Percentiles rank a stretch among this genome's conserved stretches.
Evolutionary conservation across 1,139 yeast genomes (phyloP).

Genomic region (Geotrichum reessii): DNA sequence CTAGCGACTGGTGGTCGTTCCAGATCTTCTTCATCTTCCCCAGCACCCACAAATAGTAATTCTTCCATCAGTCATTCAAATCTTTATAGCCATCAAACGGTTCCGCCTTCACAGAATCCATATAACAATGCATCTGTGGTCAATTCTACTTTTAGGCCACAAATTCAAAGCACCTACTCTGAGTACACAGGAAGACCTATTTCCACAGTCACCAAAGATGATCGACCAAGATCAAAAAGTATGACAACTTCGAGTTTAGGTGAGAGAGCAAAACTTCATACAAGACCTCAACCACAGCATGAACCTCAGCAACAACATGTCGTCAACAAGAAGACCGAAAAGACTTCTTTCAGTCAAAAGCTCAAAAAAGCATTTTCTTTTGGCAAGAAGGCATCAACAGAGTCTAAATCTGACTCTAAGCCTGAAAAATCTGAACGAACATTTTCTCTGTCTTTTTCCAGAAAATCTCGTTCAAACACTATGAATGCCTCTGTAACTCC

Average conservation of each 20-base stretch:
- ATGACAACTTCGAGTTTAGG: conserved; percentile 8
- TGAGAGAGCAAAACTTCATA: not conserved
- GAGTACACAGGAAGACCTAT: conserved; percentile 4
- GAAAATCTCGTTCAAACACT: conserved; percentile 10
- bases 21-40: conserved; percentile 14
- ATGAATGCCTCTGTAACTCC: conserved; percentile 8
- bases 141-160: conserved; percentile 6
- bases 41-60: conserved; percentile 20
- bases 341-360: conserved; percentile 21
- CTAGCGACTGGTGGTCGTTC: conserved; percentile 19
- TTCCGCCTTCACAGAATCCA: conserved; percentile 7
- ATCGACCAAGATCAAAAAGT: conserved; percentile 10
- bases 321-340: conserved; percentile 5
- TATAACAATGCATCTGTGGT: not conserved
- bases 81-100: conserved; percentile 4
- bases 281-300: conserved; percentile 1
- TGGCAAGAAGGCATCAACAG: conserved; percentile 17
- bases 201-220: not conserved
- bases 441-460: conserved; percentile 12
- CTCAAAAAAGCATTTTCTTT: conserved; percentile 28
- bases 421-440: conserved; percentile 7
- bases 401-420: not conserved
- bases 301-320: conserved; percentile 4
- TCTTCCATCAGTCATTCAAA: conserved; percentile 6
- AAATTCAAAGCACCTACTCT: conserved; percentile 6